Conservation (phyloP, 2,329 filamentous ascomycete genomes). For the Colletotrichum lentis region DNA sequence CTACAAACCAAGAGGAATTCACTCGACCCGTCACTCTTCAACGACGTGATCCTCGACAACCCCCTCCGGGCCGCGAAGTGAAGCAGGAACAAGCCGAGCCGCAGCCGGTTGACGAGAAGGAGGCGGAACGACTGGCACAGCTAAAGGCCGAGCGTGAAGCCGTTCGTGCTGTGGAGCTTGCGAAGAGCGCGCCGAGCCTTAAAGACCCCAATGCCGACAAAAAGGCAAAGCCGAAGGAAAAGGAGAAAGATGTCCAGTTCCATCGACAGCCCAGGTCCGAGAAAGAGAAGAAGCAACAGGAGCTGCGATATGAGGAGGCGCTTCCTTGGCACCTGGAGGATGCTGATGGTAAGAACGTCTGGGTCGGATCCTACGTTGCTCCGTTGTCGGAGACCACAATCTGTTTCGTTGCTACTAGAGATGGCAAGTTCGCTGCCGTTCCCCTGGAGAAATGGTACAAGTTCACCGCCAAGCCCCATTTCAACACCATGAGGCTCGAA, state of each 20-base stretch:
- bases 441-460: slow-evolving; percentile 97
- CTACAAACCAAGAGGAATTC: slow-evolving; percentile 77
- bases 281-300: slow-evolving; percentile 77
- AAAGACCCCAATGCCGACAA: slow-evolving; percentile 63
- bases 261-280: slow-evolving; percentile 81
- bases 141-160: slow-evolving; percentile 81
- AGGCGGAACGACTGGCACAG: slow-evolving; percentile 72
- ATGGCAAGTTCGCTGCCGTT: slow-evolving; percentile 79
- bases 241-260: slow-evolving; percentile 85
- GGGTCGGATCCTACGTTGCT: slow-evolving; percentile 90
- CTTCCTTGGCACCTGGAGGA: slow-evolving; percentile 97
- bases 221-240: slow-evolving; percentile 72
- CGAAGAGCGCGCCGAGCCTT: slow-evolving; percentile 87
- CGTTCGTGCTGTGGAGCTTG: slow-evolving; percentile 84
- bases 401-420: slow-evolving; percentile 73
- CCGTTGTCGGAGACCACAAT: slow-evolving; percentile 87
- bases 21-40: slow-evolving; percentile 88
- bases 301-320: slow-evolving; percentile 90
- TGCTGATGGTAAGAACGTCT: slow-evolving; percentile 92
- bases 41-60: slow-evolving; percentile 82
- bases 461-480: slow-evolving; percentile 81
- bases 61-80: slow-evolving; percentile 67
- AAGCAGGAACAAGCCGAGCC: slow-evolving; percentile 64
- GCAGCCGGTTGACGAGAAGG: slow-evolving; percentile 62
- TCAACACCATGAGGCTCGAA: slow-evolving; percentile 80